Base-by-base conservation (phyloP, 2,329 filamentous ascomycete species). In the Alternaria angustiovoidea region DNA sequence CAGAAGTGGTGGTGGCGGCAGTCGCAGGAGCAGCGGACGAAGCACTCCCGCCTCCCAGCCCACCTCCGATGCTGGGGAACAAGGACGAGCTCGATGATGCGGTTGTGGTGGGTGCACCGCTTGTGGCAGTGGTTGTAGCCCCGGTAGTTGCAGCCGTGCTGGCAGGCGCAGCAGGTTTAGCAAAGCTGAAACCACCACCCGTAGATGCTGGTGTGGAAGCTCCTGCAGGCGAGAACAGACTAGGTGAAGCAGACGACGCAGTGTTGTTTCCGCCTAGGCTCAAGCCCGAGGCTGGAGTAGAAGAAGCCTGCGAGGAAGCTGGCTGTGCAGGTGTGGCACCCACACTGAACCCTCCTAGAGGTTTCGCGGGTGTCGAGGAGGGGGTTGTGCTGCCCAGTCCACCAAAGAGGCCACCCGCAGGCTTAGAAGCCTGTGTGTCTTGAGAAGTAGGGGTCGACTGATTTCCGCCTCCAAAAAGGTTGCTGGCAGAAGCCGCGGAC, bases 391-490 rank as follows among this genome's bases (percentile, higher is more conserved):
- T 72, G 57, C 70, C 70, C 38, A 73, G 51, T 22, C 60, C 62
- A 18, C 63, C 64, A 42, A 78, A 76, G 46, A 74, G 67, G 28
- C 70, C 64, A 26, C 58, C 58, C 32, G 58, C 54, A 41, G 75
- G 65, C 60, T 77, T 76, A 38, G 75, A 63, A 24, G 75, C 70
- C 74, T 79, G 71, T 61, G 71, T 54, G 47, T 64, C 62, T 71
- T 72, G 57, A 65, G 75, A 62, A 76, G 76, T 28, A 77, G 67
- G 46, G 63, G 67, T 56, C 61, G 70, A 59, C 65, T 68, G 56
- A 66, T 55, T 62, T 39, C 56, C 66, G 20, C 56, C 65, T 38
- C 72, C 67, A 57, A 75, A 74, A 7, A 73, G 60, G 36, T 52
- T 62, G 18, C 60, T 53, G 6, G 70, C 64, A 44, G 63, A 68